Base-by-base conservation (phyloP, 345 rosid genomes). In the sweet orange (Citrus sinensis) region DNA sequence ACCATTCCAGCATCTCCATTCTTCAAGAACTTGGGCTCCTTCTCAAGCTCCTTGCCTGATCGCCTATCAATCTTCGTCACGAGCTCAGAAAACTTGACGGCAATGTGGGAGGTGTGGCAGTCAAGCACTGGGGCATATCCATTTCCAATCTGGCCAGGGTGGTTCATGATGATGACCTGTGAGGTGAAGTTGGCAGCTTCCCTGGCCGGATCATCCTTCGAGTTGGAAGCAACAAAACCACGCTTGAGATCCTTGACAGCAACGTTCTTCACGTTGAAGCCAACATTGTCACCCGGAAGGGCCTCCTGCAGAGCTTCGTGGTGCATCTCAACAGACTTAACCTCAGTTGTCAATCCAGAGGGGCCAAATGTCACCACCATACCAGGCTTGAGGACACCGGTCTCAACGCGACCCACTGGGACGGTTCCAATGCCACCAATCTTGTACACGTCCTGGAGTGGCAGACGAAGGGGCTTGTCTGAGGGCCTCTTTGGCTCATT, bases 41-140 rank as follows among this genome's bases (percentile, higher is more conserved):
- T 89, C 88, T 89, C 92, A 0, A 89, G 82, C 79, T 90, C 93
- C 83, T 90, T 90, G 56, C 93, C 93, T n/a, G 93, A 90, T 60
- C 93, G 87, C 71, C 93, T 82, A 80, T 90, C 93, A 80, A 90
- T 90, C 91, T 88, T 90, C 77, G 93, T 90, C 70, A 88, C 42
- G 30, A 90, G 86, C 88, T 90, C 92, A 54, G 91, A 66, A 55
- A 90, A 89, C 86, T 86, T 89, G 7, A 76, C 79, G 0, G 79
- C 79, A 17, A 76, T 76, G 79, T 76, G 79, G 73, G 66, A 76
- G 55, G 79, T 76, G 73, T 76, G 79, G 66, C 79, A 76, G 34
- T 76, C 79, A 0, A 76, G 73, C 19, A 76, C 79, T 24, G 79
- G 79, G 7, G 79, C 79, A 67, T 76, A 76, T 35, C 79, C 79